Conservation (phyloP, 23 red algal species). For the Chondrus crispus region DNA sequence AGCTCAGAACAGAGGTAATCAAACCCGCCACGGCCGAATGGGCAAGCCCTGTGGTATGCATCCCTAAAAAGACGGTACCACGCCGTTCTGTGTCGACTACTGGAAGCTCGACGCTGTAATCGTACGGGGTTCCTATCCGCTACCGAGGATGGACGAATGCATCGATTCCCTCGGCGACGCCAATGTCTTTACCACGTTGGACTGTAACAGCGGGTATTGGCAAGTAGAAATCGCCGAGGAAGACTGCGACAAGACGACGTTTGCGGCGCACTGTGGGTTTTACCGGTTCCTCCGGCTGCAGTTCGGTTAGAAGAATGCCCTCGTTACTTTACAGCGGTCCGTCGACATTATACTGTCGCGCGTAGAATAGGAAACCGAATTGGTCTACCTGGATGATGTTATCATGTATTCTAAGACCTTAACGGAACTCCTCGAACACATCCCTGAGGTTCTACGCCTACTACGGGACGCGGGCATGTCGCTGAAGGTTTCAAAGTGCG, state of each 20-base stretch:
- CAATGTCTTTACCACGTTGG: background rate
- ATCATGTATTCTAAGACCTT: slow-evolving; percentile 50
- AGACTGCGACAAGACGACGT: slow-evolving; percentile 16
- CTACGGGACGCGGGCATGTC: slow-evolving; percentile 21
- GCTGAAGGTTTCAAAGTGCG: slow-evolving; percentile 17
- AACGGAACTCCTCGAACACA: slow-evolving; percentile 7
- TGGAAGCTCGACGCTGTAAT: background rate
- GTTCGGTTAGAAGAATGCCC: slow-evolving; percentile 33
- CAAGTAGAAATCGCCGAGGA: slow-evolving; percentile 4
- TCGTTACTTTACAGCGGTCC: slow-evolving; percentile 37
- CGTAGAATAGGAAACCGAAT: background rate
- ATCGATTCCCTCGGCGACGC: background rate
- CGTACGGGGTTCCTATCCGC: slow-evolving; percentile 8
- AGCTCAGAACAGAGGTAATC: background rate
- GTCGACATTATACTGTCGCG: slow-evolving; percentile 3
- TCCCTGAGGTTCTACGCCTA: background rate
- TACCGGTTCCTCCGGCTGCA: slow-evolving; percentile 12
- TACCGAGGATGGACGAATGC: slow-evolving; percentile 28
- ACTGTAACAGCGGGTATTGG: slow-evolving; percentile 8
- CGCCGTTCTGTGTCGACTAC: slow-evolving; percentile 30
- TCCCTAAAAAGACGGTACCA: slow-evolving; percentile 7
- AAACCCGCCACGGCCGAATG: slow-evolving; percentile 2
- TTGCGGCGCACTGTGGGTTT: slow-evolving; percentile 28
- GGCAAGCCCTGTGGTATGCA: slow-evolving; percentile 39
- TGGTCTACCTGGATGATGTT: slow-evolving; percentile 47